These are phyloP conservation scores for Aspergillus versicolor DNA, from an alignment of 2,329 filamentous ascomycete genomes.

Conservation along the genomic window DNA sequence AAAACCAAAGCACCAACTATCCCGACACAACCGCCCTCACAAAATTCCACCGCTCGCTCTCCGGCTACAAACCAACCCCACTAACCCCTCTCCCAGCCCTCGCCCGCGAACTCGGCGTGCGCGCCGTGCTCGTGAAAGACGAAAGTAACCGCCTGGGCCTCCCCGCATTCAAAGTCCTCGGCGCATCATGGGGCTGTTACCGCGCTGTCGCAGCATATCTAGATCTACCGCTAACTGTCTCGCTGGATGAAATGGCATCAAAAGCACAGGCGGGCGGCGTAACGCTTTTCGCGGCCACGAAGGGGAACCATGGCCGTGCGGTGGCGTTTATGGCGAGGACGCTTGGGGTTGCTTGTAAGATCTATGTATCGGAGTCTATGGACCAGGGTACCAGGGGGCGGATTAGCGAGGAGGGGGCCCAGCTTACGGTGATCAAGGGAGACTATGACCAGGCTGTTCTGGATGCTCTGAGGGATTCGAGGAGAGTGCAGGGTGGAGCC, in stretches of 20 bases:
- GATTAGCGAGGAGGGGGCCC: slow-evolving; percentile 64
- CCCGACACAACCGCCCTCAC: slow-evolving; percentile 14
- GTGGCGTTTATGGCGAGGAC: slow-evolving; percentile 66
- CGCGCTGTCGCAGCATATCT: slow-evolving; percentile 54
- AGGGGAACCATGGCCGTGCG: slow-evolving; percentile 76
- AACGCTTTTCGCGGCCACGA: slow-evolving; percentile 63
- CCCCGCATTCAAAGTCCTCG: slow-evolving; percentile 77
- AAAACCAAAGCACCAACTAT: slow-evolving; percentile 15
- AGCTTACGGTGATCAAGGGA: slow-evolving; percentile 55
- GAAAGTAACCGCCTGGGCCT: slow-evolving; percentile 68
- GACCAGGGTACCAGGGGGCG: slow-evolving; percentile 51
- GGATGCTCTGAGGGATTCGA: slow-evolving; percentile 46
- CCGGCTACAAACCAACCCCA: slow-evolving; percentile 56
- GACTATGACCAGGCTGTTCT: slow-evolving; percentile 65
- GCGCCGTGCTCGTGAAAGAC: slow-evolving; percentile 66
- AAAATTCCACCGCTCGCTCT: slow-evolving; percentile 59
- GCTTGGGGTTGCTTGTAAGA: slow-evolving; percentile 54
- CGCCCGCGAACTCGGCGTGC: slow-evolving; percentile 58
- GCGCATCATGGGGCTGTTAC: slow-evolving; percentile 71
- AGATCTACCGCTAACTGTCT: slow-evolving; percentile 42
- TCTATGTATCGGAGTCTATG: slow-evolving; percentile 65
- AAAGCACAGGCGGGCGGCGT: slow-evolving; percentile 34
- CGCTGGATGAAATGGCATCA: slow-evolving; percentile 45
- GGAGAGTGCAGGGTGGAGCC: slow-evolving; percentile 20
- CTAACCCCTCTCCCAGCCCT: slow-evolving; percentile 55